Evolutionary conservation across 495 filamentous ascomycete genomes (phyloP).

Genomic region (Aspergillus ostianus): DNA sequence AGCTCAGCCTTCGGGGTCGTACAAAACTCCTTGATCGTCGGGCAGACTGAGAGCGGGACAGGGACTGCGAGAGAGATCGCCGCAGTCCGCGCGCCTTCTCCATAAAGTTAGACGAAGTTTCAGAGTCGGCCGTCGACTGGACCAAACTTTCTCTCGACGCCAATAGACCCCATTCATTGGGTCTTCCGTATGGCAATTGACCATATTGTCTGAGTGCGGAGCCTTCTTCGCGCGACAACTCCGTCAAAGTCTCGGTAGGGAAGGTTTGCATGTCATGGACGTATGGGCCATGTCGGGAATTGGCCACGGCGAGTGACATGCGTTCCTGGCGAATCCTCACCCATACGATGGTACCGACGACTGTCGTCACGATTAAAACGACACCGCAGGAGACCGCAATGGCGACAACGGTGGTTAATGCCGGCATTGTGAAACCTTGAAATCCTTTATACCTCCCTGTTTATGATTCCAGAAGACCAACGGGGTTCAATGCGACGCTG

Average conservation of each 20-base stretch:
- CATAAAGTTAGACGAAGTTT: slow-evolving; percentile 26
- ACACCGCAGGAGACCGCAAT: slow-evolving; percentile 43
- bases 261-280: slow-evolving; percentile 26
- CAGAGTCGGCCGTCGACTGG: slow-evolving; percentile 21
- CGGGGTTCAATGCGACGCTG: background rate
- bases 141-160: slow-evolving; percentile 40
- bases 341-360: slow-evolving; percentile 38
- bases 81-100: slow-evolving; percentile 19
- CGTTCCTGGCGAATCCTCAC: slow-evolving; percentile 42
- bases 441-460: background rate
- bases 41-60: slow-evolving; percentile 32
- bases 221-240: slow-evolving; percentile 36
- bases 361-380: slow-evolving; percentile 34
- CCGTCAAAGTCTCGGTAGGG: slow-evolving; percentile 36
- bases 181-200: slow-evolving; percentile 39
- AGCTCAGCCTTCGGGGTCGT: slow-evolving; percentile 27
- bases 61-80: slow-evolving; percentile 31
- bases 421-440: slow-evolving; percentile 30
- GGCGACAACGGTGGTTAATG: slow-evolving; percentile 38
- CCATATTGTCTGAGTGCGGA: slow-evolving; percentile 35
- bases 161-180: slow-evolving; percentile 43
- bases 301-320: slow-evolving; percentile 29
- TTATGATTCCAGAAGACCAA: background rate
- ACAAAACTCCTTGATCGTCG: slow-evolving; percentile 22
- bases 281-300: slow-evolving; percentile 25